These are phyloP conservation scores for Cystobasidiaceae sp. DNA, from an alignment of 1,284 basidiomycete genomes.

Conservation along the genomic window DNA sequence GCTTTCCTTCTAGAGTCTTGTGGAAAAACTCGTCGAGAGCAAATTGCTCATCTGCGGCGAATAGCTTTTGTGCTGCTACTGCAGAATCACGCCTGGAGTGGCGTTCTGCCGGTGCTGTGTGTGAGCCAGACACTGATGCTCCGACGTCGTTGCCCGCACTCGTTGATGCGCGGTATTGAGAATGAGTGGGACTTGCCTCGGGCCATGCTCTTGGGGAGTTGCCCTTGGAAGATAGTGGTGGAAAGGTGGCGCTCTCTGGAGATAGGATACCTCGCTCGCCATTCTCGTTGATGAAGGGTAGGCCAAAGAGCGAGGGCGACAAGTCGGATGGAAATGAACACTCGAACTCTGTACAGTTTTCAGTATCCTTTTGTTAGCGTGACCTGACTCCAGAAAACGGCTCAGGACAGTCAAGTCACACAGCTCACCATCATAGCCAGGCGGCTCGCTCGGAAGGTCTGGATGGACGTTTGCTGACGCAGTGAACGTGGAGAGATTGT, in stretches of 20 bases:
- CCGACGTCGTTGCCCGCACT: no score
- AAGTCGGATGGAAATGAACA: conserved; percentile 23
- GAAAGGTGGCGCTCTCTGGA: conserved; percentile 6
- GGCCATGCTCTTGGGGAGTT: conserved; percentile 4
- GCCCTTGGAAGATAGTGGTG: conserved; percentile 1
- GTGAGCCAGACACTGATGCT: background rate
- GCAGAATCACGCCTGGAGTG: conserved; percentile 5
- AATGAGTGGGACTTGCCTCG: no score
- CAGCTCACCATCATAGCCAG: conserved; percentile 26
- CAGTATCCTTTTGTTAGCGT: background rate
- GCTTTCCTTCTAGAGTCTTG: conserved; percentile 5
- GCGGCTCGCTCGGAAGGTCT: conserved; percentile 25
- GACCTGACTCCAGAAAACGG: background rate
- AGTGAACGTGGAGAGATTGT: conserved; percentile 14
- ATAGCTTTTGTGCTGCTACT: conserved; percentile 1
- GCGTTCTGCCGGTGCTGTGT: background rate
- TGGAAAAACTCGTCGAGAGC: conserved; percentile 26
- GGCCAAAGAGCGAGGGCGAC: conserved; percentile 18
- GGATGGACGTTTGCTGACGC: conserved; percentile 5
- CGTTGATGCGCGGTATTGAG: no score
- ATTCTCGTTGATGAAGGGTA: conserved; percentile 5
- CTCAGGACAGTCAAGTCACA: background rate
- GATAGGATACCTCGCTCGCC: background rate
- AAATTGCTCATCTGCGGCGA: conserved; percentile 10
- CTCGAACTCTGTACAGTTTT: conserved; percentile 20